Conservation (phyloP, 768 basidiomycete genomes). For the Tephrocybe sp. region DNA sequence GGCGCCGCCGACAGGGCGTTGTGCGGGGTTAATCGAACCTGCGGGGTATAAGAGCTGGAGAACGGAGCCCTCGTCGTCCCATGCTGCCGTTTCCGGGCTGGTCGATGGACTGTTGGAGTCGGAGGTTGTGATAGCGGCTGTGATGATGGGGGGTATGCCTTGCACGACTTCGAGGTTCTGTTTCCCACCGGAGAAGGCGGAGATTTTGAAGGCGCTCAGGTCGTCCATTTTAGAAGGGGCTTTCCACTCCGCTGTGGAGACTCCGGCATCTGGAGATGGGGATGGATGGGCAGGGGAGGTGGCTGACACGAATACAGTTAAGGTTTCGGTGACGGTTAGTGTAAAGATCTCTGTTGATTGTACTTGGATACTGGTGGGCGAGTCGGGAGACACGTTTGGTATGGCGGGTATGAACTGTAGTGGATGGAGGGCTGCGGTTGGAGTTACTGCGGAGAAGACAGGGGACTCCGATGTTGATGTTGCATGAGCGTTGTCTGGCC, state of each 20-base stretch:
- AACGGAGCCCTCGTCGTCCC: constrained; percentile 36
- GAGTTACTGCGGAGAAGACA: background rate
- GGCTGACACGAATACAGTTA: constrained; percentile 23
- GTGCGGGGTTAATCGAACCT: constrained; percentile 66
- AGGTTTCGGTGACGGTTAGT: constrained; percentile 23
- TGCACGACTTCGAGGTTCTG: constrained; percentile 57
- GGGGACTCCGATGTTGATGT: background rate
- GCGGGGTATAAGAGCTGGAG: constrained; percentile 71
- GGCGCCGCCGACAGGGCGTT: constrained; percentile 65
- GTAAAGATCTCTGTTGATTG: background rate
- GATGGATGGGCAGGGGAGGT: constrained; percentile 12
- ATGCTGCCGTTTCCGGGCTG: constrained; percentile 14
- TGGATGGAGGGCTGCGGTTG: background rate
- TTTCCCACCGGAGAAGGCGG: constrained; percentile 52
- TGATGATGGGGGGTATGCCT: constrained; percentile 39
- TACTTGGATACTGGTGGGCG: background rate
- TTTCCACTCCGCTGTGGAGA: constrained; percentile 42
- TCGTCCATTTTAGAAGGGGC: constrained; percentile 55
- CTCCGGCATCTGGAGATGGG: background rate
- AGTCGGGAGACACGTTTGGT: background rate
- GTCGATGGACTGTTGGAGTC: constrained; percentile 15
- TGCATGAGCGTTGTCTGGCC: background rate
- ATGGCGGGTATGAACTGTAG: background rate
- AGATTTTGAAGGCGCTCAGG: constrained; percentile 59
- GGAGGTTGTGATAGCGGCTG: constrained; percentile 21